These are phyloP conservation scores for Arthromyces matolae DNA, from an alignment of 768 basidiomycete species.

Conservation along the genomic window DNA sequence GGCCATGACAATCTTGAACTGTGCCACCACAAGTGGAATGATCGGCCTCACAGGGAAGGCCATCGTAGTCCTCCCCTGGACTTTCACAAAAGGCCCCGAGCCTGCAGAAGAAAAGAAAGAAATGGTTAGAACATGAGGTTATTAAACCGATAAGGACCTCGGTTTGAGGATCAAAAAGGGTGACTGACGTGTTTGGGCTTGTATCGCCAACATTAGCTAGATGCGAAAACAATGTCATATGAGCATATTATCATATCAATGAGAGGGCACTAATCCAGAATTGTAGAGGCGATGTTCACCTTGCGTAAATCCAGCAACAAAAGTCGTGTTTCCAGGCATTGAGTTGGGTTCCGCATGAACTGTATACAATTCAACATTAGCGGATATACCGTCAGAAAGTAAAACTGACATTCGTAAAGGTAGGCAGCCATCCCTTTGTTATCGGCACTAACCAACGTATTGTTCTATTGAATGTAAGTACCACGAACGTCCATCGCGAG, in stretches of 20 bases:
- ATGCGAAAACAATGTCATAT: slow-evolving; percentile 6
- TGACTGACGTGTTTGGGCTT: slow-evolving; percentile 70
- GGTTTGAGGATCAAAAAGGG: slow-evolving; percentile 4
- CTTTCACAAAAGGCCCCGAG: slow-evolving; percentile 76
- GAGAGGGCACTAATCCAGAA: neutral
- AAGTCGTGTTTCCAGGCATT: slow-evolving; percentile 66
- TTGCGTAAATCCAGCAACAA: slow-evolving; percentile 75
- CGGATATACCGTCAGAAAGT: no score
- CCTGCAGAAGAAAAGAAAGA: slow-evolving; percentile 25
- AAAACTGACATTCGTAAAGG: slow-evolving; percentile 59
- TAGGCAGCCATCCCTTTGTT: slow-evolving; percentile 87
- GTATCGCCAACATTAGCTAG: slow-evolving; percentile 80
- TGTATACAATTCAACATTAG: slow-evolving; percentile 23
- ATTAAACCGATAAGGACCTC: neutral
- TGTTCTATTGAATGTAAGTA: slow-evolving; percentile 48
- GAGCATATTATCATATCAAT: neutral
- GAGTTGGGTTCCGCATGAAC: slow-evolving; percentile 59
- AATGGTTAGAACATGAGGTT: slow-evolving; percentile 1
- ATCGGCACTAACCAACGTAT: slow-evolving; percentile 75
- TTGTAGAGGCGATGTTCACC: slow-evolving; percentile 34
- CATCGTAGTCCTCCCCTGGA: slow-evolving; percentile 65
- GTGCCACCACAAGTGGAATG: slow-evolving; percentile 74
- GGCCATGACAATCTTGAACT: slow-evolving; percentile 65
- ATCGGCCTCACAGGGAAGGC: slow-evolving; percentile 63
- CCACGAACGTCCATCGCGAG: neutral